Evolutionary conservation across 2,329 filamentous ascomycete genomes (phyloP).

Genomic region (Xylariaceae sp.): DNA sequence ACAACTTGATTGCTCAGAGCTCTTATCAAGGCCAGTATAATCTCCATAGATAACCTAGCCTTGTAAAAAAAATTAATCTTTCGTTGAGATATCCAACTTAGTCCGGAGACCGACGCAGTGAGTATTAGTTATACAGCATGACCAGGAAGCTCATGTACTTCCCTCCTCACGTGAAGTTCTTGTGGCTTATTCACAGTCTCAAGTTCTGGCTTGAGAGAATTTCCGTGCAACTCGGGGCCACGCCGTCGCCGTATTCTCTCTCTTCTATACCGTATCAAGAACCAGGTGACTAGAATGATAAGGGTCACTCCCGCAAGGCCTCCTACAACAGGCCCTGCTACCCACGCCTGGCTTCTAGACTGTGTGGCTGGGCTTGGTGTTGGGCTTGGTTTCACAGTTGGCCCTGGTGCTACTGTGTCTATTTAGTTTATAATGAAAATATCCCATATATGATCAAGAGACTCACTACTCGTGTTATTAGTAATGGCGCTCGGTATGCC

Average conservation of each 20-base stretch:
- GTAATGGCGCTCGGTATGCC: neutral
- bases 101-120: too few species aligned
- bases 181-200: neutral
- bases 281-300: neutral
- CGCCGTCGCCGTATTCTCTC: neutral
- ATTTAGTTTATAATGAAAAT: neutral
- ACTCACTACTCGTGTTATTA: too few species aligned
- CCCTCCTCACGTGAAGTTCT: slow-evolving; percentile 1
- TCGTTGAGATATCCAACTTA: too few species aligned
- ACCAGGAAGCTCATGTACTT: too few species aligned
- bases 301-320: neutral
- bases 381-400: neutral
- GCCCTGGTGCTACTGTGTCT: neutral
- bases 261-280: neutral
- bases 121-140: too few species aligned
- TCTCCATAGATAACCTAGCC: too few species aligned
- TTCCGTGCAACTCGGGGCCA: slow-evolving; percentile 7
- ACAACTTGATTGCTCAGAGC: too few species aligned
- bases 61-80: too few species aligned
- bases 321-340: slow-evolving; percentile 12
- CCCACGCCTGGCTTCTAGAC: slow-evolving; percentile 5
- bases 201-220: slow-evolving; percentile 14
- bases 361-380: neutral
- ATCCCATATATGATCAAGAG: too few species aligned
- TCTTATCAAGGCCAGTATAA: too few species aligned